Evolutionary conservation across 805 yeast species (phyloP).

Genomic region (Clavispora phyllophila): DNA sequence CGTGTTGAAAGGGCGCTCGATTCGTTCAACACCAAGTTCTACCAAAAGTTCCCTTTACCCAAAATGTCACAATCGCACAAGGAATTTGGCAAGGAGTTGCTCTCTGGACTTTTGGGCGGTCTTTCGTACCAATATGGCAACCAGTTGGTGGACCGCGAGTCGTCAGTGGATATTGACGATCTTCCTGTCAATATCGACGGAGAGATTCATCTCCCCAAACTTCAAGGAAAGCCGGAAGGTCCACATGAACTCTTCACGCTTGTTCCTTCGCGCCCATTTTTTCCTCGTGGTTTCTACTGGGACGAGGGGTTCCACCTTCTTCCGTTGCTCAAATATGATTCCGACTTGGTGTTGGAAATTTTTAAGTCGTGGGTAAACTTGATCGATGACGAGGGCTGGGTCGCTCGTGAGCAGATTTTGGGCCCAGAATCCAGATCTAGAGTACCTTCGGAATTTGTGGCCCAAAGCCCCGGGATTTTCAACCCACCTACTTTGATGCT

Average conservation of each 20-base stretch:
- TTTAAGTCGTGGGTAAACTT: slow-evolving; percentile 81
- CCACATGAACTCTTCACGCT: slow-evolving; percentile 74
- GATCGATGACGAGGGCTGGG: slow-evolving; percentile 92
- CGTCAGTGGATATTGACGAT: slow-evolving; percentile 63
- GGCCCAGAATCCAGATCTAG: slow-evolving; percentile 87
- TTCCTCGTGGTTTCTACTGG: slow-evolving; percentile 98
- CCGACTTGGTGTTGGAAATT: slow-evolving; percentile 75
- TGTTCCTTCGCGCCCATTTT: slow-evolving; percentile 89
- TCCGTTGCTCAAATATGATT: slow-evolving; percentile 77
- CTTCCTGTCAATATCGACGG: slow-evolving; percentile 42
- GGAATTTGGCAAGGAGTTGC: slow-evolving; percentile 67
- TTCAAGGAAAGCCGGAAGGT: slow-evolving; percentile 62
- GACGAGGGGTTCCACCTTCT: slow-evolving; percentile 95
- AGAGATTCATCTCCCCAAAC: slow-evolving; percentile 20
- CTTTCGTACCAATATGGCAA: slow-evolving; percentile 84
- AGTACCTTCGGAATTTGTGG: slow-evolving; percentile 79
- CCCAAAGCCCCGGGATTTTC: slow-evolving; percentile 84
- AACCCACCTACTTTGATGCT: slow-evolving; percentile 94
- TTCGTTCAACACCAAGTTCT: slow-evolving; percentile 51
- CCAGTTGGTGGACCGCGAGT: slow-evolving; percentile 70
- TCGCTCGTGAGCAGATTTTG: slow-evolving; percentile 89
- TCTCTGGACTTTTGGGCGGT: slow-evolving; percentile 86
- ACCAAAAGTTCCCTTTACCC: slow-evolving; percentile 42
- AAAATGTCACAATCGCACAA: slow-evolving; percentile 48
- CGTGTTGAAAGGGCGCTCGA: slow-evolving; percentile 28